Evolutionary conservation across 768 basidiomycete species (phyloP), one percentile per base, ranked within the genome.

Genomic region (Lactifluus hygrophoroides): DNA sequence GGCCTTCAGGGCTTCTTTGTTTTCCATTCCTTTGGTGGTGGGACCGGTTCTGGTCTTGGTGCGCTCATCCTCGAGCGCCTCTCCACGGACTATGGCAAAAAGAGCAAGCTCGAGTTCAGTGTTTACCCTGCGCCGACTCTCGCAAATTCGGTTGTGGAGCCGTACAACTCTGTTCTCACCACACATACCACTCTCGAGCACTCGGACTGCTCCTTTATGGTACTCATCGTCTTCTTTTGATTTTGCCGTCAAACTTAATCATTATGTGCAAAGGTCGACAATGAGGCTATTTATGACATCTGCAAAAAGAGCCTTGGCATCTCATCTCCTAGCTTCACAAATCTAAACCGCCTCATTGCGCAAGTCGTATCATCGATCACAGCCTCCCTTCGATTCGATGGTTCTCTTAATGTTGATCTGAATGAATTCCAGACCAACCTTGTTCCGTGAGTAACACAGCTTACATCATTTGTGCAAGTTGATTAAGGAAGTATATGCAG

Each of bases 171-270:
- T 1, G 89, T 96, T 53, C 79, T 99, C 62, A 98, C 96, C 48
- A 99, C 96, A 49, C 96, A 99, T 74, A 97, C 96, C 43, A 98
- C 96, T 56, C 86, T 98, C 58, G 96, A 98, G 74, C 96, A 99
- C 76, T 96, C 96, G n/a, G 96, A 99, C 77, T 99, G 96, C 74
- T 97, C 96, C 37, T 99, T 99, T 81, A 98, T 99, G 95, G 96
- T 88, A 63, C 16, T 34, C 7, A 32, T 51, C 53, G 21, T 54
- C 34, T 16, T 1, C 7, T 27, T 42, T 48, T 8, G 34, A 32
- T 14, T 21, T 42, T 57, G 19, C 45, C 14, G 19, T 49, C 27
- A 44, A 1, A 8, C 34, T 38, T 32, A 50, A n/a, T 27, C 32
- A 27, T 28, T 13, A 16, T 32, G 13, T 43, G 28, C n/a, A 13